Evolutionary conservation across 2,329 filamentous ascomycete genomes (phyloP).

Genomic region (Diaporthe caulivora): DNA sequence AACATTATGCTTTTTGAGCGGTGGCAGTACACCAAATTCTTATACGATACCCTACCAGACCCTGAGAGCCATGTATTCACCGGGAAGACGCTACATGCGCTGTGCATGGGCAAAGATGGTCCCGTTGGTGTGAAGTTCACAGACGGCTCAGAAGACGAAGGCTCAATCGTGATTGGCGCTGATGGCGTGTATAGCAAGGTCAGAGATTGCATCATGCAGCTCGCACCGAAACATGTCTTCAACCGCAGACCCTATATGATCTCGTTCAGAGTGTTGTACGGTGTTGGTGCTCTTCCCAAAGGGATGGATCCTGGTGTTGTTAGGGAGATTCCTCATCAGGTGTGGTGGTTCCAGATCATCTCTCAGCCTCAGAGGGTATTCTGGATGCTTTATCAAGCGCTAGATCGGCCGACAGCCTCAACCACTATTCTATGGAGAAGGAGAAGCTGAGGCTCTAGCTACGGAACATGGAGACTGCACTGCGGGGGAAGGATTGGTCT

Average conservation of each 20-base stretch:
- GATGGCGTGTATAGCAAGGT: slow-evolving; percentile 3
- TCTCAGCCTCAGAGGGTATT: background rate
- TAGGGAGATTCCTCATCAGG: background rate
- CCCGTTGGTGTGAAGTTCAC: background rate
- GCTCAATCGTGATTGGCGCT: slow-evolving; percentile 7
- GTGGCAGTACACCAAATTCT: slow-evolving; percentile 50
- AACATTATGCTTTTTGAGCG: slow-evolving; percentile 1
- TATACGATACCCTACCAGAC: slow-evolving; percentile 10
- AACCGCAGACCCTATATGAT: background rate
- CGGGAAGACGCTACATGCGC: background rate
- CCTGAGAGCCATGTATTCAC: background rate
- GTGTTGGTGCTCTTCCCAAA: background rate
- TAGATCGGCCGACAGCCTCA: background rate
- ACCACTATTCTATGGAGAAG: background rate
- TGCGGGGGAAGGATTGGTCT: background rate
- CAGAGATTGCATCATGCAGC: background rate
- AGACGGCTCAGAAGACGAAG: background rate
- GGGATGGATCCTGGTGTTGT: background rate
- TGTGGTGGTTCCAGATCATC: slow-evolving; percentile 13
- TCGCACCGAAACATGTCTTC: background rate
- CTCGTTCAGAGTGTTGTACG: background rate
- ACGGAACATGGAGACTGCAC: background rate
- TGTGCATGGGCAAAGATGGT: background rate
- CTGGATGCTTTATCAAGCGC: slow-evolving; percentile 15
- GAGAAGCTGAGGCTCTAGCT: background rate